phyloP scores from a whole-genome alignment of 1,284 basidiomycete genomes.

The Vanrija sp. region DNA sequence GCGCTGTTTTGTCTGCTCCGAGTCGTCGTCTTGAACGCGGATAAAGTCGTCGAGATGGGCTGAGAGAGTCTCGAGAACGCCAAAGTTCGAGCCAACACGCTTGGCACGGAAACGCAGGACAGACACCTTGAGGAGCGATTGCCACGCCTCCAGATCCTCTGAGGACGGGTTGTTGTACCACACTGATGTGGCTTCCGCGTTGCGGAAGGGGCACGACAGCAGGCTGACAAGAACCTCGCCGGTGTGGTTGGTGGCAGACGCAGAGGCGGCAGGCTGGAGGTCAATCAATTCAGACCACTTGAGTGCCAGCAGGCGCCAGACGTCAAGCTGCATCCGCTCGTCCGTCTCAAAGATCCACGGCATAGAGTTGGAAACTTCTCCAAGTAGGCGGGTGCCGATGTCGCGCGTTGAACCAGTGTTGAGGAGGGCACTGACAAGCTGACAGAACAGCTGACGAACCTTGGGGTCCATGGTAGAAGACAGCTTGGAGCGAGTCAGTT shows the following conservation, averaged over 20 bases:
- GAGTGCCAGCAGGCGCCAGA: constrained; percentile 38
- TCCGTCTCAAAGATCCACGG: constrained; percentile 35
- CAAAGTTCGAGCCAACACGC: constrained; percentile 37
- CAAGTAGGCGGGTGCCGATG: constrained; percentile 29
- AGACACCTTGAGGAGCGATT: constrained; percentile 27
- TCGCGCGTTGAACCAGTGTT: constrained; percentile 21
- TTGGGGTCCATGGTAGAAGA: constrained; percentile 9
- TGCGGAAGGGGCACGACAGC: constrained; percentile 39
- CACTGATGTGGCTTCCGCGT: constrained; percentile 19
- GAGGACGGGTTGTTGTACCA: constrained; percentile 30
- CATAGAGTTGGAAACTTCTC: constrained; percentile 38
- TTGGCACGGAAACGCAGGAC: constrained; percentile 38
- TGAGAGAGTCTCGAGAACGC: constrained; percentile 39
- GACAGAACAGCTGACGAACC: constrained; percentile 11
- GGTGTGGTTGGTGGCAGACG: constrained; percentile 35
- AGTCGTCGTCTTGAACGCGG: constrained; percentile 2
- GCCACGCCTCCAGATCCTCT: constrained; percentile 33
- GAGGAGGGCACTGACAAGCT: constrained; percentile 19
- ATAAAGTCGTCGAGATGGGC: constrained; percentile 38
- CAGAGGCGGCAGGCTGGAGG: constrained; percentile 19
- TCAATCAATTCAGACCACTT: constrained; percentile 34
- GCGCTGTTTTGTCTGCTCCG: not conserved
- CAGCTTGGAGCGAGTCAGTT: constrained; percentile 24
- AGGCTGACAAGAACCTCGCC: constrained; percentile 39
- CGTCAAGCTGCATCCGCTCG: constrained; percentile 32